Base-by-base conservation (phyloP, 2,329 filamentous ascomycete genomes). In the Septoria linicola region DNA sequence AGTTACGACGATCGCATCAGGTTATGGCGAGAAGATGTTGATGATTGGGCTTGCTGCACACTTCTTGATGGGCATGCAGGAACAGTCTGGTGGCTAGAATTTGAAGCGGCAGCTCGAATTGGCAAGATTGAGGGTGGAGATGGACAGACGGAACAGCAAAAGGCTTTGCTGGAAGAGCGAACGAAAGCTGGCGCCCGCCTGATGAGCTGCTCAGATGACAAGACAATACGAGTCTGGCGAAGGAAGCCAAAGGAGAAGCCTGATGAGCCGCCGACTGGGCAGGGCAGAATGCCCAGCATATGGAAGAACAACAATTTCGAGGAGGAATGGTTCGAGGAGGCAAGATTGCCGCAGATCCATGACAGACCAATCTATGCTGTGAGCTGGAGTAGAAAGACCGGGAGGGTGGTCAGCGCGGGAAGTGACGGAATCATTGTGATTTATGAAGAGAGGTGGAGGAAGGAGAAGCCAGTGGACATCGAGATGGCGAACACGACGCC, bases 1-100 rank as follows among this genome's bases (percentile, higher is more conserved):
- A 95, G 89, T 68, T 99, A 99, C 69, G 93, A 99, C 66, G 87
- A 97, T 67, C 93, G 87, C 4, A 85, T 96, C 25, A 76, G 92
- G 52, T 73, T 97, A 52, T 97, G 92, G 84, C 81, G 87, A 40
- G 91, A 96, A 73, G 92, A 96, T 70, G 79, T 82, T 30, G 92
- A 96, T 65, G 92, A 97, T 68, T 99, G 93, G 93, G 87, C 87
- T 8, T 95, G 92, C 66, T 87, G 96, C 21, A 81, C 87, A 8
- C 81, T 90, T 39, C 75, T 97, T 20, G 82, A 86, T 60, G 90
- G 88, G 1, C 92, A 97, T 67, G 75, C 73, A 21, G 88, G 86
- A 2, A 99, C 93, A 2, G 91, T 97, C 8, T 99, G 93, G 93
- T 87, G 83, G 59, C 68, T 96, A 11, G 84, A 91, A 48, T 85